Base-by-base conservation (phyloP, 305 asterid genomes). In the Fraxinus albicans region DNA sequence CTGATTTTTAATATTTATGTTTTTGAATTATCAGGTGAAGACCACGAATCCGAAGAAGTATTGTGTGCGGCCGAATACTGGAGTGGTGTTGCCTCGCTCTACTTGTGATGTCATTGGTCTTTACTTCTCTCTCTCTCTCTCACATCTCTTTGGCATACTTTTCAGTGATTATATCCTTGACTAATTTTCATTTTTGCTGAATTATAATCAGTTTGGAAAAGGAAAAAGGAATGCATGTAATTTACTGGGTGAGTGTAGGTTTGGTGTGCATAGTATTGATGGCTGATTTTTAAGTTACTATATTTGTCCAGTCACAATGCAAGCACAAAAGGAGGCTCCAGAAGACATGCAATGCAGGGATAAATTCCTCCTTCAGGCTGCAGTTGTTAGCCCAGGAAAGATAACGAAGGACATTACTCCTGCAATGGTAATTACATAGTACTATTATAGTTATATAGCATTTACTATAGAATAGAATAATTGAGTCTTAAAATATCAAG, bases 281-380 rank as follows among this genome's bases (percentile, higher is more conserved):
- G 77, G 50, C 79, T 87, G 81, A 84, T 79, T 65, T 80, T 65
- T 77, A 76, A 76, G 38, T 74, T 75, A 73, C 79, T 78, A 84
- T 27, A 58, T 76, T 87, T 78, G 55, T 85, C 86, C 88, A 96
- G 99, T 96, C 83, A 96, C 98, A 25, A 96, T 96, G 99, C 99
- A 96, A 93, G 99, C 98, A 29, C 98, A 96, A 80, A 96, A 93
- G 88, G 99, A 96, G 88, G 91, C 95, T 87, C 99, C 98, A 17
- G 83, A 88, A 8, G 99, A 96, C 86, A 85, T 96, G 98, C 94
- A 90, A 84, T 96, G 99, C 96, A 93, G 91, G 94, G 99, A 96
- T 80, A 96, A 96, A 84, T 96, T 96, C 91, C 94, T 96, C 47
- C 98, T 96, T 77, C 99, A 96, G 87, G 84, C 97, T 77, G 98